These are phyloP conservation scores for Nepenthes mirabilis DNA, from an alignment of 148 eudicot genomes.

Conservation along the genomic window DNA sequence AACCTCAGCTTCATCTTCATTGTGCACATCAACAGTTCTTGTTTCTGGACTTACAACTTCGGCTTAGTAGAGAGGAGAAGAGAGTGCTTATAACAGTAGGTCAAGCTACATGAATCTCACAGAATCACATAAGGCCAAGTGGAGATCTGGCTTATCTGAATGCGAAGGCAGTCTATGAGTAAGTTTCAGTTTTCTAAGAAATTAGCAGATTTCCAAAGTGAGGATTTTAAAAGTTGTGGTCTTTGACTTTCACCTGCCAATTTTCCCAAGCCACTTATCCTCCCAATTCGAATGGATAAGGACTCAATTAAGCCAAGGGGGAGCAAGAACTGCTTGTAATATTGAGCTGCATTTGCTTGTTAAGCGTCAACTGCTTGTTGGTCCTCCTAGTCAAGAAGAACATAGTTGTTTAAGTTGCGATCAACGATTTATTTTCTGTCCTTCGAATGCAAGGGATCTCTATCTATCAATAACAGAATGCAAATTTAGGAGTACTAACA, in stretches of 20 bases:
- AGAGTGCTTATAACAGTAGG: slow-evolving; percentile 22
- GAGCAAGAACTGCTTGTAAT: slow-evolving; percentile 15
- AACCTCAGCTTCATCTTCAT: slow-evolving; percentile 79
- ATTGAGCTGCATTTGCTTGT: slow-evolving; percentile 11
- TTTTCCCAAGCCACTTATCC: slow-evolving; percentile 36
- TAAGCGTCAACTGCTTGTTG: slow-evolving; percentile 56
- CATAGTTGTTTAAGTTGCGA: too few species aligned
- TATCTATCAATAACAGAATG: too few species aligned
- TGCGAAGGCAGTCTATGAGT: slow-evolving; percentile 68
- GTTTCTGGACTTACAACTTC: slow-evolving; percentile 33
- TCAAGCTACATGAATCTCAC: slow-evolving; percentile 88
- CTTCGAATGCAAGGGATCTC: too few species aligned
- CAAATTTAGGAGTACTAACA: too few species aligned
- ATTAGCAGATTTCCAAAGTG: slow-evolving; percentile 24
- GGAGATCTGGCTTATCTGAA: slow-evolving; percentile 28
- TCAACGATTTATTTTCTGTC: too few species aligned
- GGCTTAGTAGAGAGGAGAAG: slow-evolving; percentile 34
- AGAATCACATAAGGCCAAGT: slow-evolving; percentile 74
- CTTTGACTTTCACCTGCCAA: slow-evolving; percentile 24
- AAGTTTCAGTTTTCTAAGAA: slow-evolving; percentile 76
- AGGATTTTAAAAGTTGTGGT: slow-evolving; percentile 36
- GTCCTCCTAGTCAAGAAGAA: slow-evolving; percentile 14
- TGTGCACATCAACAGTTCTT: slow-evolving; percentile 76
- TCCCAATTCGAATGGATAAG: slow-evolving; percentile 32
- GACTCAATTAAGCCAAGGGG: slow-evolving; percentile 17